Evolutionary conservation across 257 asterid species (phyloP), one percentile per base, ranked within the genome.

Genomic region (Nicotiana noctiflora): DNA sequence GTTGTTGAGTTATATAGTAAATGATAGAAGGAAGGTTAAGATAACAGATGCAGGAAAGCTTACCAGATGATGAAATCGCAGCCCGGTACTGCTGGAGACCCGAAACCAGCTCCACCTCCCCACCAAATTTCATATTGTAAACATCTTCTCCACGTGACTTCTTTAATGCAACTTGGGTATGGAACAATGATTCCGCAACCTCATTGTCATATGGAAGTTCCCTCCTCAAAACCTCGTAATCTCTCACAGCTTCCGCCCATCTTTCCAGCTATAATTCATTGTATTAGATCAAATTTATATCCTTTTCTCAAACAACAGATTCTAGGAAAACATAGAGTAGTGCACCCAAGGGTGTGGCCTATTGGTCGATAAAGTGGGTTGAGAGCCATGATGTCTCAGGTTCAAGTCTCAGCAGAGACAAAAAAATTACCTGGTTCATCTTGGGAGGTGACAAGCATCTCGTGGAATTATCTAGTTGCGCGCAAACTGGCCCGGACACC

Each of bases 191-290:
- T 79, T 93, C 98, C 13, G 98, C 97, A 79, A 94, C 90, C 66
- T 90, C 98, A 5, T 84, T 84, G 87, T 94, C 92, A 63, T 82
- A 79, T 2, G 99, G 98, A 25, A 87, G 94, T 65, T 92, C 91
- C 82, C 80, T 87, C 85, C 92, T 90, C 70, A 94, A 86, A 64
- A 84, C 87, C 84, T 90, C 98, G 23, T 96, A 96, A 82, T 96
- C 98, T 81, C 86, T 91, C 80, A 96, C 92, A 59, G 99, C 98
- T 84, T 94, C 97, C 32, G 70, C 89, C 98, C 98, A 94, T 53
- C 87, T 82, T 84, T 94, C 98, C 72, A 96, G 98, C 99, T 96
- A 78, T 75, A 88, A 79, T 89, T 90, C 75, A 66, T 77, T 23
- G 59, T 79, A 93, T 90, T 87, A 8, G 84, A 80, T 81, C 90